Conservation (phyloP, 1,284 basidiomycete genomes). For the Grifola frondosa region DNA sequence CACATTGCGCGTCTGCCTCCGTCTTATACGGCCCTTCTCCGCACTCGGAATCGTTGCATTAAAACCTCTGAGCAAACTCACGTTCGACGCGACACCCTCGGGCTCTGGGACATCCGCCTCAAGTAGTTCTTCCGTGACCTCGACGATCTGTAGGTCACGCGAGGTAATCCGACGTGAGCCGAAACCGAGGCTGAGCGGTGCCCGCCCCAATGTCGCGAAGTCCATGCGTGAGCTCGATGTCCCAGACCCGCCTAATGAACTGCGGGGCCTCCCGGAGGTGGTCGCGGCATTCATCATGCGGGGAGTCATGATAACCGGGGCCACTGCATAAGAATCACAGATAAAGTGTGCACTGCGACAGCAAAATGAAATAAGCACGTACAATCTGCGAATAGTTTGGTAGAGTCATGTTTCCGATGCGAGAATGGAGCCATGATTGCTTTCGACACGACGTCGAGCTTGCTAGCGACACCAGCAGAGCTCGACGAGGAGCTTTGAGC, state of each 20-base stretch:
- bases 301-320: constrained; percentile 88
- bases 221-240: constrained; percentile 48
- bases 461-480: constrained; percentile 32
- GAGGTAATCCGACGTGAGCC: constrained; percentile 71
- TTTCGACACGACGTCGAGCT: constrained; percentile 62
- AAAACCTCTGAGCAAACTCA: constrained; percentile 83
- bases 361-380: constrained; percentile 31
- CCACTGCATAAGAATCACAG: constrained; percentile 51
- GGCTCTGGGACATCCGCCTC: constrained; percentile 68
- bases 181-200: constrained; percentile 67
- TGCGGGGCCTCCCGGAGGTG: constrained; percentile 52
- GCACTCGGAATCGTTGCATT: constrained; percentile 90
- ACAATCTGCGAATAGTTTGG: constrained; percentile 71
- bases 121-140: constrained; percentile 80
- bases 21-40: constrained; percentile 70
- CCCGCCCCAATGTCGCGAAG: constrained; percentile 72
- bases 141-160: constrained; percentile 79
- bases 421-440: constrained; percentile 66
- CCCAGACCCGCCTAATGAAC: constrained; percentile 36
- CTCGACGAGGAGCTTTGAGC: constrained; percentile 23
- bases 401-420: constrained; percentile 66
- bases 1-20: constrained; percentile 79
- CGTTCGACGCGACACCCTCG: constrained; percentile 59
- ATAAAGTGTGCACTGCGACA: background rate
- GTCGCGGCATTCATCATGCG: constrained; percentile 72